Conservation (phyloP, 306 rosid species). For the Geum urbanum region DNA sequence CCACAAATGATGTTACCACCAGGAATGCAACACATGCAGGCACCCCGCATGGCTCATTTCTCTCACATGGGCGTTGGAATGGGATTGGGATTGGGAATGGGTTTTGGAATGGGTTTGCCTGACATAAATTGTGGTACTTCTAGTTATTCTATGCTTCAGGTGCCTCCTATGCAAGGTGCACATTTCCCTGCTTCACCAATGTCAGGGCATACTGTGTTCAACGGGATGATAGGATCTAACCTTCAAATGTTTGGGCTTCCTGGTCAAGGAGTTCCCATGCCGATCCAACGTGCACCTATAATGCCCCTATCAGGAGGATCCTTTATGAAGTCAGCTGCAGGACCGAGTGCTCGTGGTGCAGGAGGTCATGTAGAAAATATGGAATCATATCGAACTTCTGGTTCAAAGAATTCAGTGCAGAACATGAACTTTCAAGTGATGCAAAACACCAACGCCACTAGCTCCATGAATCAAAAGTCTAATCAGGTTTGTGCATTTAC, state of each 20-base stretch:
- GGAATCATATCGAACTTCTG: constrained; percentile 41
- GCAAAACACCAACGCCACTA: constrained; percentile 36
- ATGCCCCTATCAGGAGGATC: constrained; percentile 47
- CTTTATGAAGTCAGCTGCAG: constrained; percentile 40
- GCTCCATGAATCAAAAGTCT: constrained; percentile 40
- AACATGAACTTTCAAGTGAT: constrained; percentile 38
- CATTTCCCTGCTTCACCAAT: constrained; percentile 57
- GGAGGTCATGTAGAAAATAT: constrained; percentile 44
- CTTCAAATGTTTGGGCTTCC: constrained; percentile 59
- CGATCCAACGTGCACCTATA: constrained; percentile 44
- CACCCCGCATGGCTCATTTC: constrained; percentile 58
- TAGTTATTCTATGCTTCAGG: constrained; percentile 63
- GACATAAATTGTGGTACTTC: constrained; percentile 63
- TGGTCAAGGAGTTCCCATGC: constrained; percentile 63
- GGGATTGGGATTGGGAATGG: constrained; percentile 62
- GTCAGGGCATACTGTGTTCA: constrained; percentile 49
- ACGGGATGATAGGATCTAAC: constrained; percentile 63
- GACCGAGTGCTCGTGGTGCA: constrained; percentile 38
- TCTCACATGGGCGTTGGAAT: constrained; percentile 58
- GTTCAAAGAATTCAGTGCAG: constrained; percentile 47
- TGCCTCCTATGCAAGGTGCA: constrained; percentile 73
- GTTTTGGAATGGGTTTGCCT: constrained; percentile 71
- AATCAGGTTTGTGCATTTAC: constrained; percentile 43
- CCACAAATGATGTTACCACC: constrained; percentile 70
- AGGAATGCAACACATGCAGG: constrained; percentile 75